Conservation (phyloP, 257 asterid species). For the Parsonsia alboflavescens region DNA sequence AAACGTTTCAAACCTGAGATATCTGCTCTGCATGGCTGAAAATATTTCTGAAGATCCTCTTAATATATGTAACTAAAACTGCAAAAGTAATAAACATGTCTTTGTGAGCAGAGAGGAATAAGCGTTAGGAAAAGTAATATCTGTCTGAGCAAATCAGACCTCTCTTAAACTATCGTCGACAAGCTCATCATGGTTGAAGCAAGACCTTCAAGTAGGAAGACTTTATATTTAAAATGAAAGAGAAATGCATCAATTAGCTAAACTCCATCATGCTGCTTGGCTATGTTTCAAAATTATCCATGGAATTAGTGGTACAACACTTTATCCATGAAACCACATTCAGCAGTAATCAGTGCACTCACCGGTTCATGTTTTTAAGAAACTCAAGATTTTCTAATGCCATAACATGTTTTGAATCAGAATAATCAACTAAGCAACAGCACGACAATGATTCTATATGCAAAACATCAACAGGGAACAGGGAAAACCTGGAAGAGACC, state of each 20-base stretch:
- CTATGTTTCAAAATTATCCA: too few species aligned
- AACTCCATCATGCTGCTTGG: background rate
- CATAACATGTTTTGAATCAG: background rate
- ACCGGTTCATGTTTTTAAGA: background rate
- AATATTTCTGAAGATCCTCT: conserved; percentile 79
- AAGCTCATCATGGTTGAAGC: background rate
- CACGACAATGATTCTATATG: background rate
- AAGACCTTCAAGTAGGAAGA: background rate
- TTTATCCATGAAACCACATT: background rate
- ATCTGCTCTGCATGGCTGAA: conserved; percentile 83
- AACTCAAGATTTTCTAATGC: background rate
- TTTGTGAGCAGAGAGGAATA: conserved; percentile 2
- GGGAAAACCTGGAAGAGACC: background rate
- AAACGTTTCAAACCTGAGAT: conserved; percentile 57
- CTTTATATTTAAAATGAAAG: background rate
- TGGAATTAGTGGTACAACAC: too few species aligned
- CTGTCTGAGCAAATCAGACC: too few species aligned
- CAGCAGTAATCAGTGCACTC: background rate
- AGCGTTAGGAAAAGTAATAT: background rate
- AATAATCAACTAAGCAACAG: background rate
- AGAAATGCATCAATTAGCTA: background rate
- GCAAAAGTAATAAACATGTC: conserved; percentile 24
- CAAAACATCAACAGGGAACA: background rate
- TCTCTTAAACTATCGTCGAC: background rate
- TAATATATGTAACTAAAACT: conserved; percentile 77